A percentile compares a stretch with the other conserved stretches of the same genome.
phyloP scores from a whole-genome alignment of 495 filamentous ascomycete genomes.

The Neurospora cerealis region DNA sequence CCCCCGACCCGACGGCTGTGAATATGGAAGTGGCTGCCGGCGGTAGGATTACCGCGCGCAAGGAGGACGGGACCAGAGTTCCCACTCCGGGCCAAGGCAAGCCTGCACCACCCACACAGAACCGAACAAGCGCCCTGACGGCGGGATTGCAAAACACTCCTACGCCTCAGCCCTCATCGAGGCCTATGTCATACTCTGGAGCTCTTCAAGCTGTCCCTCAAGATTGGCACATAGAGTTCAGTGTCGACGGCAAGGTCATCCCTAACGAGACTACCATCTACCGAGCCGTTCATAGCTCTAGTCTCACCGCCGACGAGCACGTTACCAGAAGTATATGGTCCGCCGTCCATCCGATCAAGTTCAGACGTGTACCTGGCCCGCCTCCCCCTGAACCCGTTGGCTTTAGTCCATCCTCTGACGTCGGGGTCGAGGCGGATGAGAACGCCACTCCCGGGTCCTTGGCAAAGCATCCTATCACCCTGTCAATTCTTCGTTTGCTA shows the following conservation, averaged over 20 bases:
- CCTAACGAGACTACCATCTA: slow-evolving; percentile 94
- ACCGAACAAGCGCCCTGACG: slow-evolving; percentile 37
- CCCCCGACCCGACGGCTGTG: slow-evolving; percentile 73
- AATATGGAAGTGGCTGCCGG: slow-evolving; percentile 86
- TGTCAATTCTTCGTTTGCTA: slow-evolving; percentile 79
- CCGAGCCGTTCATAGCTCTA: slow-evolving; percentile 75
- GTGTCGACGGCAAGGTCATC: slow-evolving; percentile 71
- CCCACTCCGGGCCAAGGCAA: slow-evolving; percentile 71
- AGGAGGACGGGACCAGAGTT: slow-evolving; percentile 87
- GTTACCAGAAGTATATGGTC: slow-evolving; percentile 76
- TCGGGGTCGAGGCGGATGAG: slow-evolving; percentile 34
- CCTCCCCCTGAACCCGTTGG: slow-evolving; percentile 69
- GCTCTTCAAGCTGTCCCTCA: slow-evolving; percentile 70
- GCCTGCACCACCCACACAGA: slow-evolving; percentile 7
- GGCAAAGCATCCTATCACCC: slow-evolving; percentile 69
- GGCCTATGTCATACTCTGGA: slow-evolving; percentile 68
- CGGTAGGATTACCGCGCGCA: slow-evolving; percentile 90
- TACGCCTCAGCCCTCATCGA: slow-evolving; percentile 38
- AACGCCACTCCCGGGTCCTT: slow-evolving; percentile 70
- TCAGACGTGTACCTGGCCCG: slow-evolving; percentile 78
- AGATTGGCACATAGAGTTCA: slow-evolving; percentile 98
- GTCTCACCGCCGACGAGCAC: slow-evolving; percentile 54
- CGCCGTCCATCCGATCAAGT: slow-evolving; percentile 81
- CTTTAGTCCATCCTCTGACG: slow-evolving; percentile 44
- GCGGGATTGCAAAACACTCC: slow-evolving; percentile 39